Percentiles rank a stretch among this genome's conserved stretches.
Conservation (phyloP, 1,139 yeast genomes). For the Kurtzmaniella natalensis region DNA sequence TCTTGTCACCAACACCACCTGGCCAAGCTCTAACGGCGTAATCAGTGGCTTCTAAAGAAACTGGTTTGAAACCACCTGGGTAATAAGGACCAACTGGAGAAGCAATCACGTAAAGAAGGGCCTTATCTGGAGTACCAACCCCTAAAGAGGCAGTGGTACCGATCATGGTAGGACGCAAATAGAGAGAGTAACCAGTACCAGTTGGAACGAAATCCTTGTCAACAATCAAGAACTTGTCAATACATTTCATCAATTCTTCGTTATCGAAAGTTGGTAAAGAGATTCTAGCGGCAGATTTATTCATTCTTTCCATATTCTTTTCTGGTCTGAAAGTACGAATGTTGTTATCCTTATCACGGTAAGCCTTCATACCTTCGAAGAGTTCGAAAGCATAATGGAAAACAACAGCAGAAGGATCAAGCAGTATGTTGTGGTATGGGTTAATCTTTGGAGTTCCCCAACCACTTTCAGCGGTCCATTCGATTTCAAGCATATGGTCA, state of each 20-base stretch:
- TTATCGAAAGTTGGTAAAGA: slow-evolving; percentile 81
- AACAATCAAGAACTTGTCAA: slow-evolving; percentile 66
- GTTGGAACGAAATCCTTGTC: slow-evolving; percentile 79
- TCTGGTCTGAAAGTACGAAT: slow-evolving; percentile 86
- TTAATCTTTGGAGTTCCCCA: slow-evolving; percentile 85
- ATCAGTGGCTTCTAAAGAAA: slow-evolving; percentile 87
- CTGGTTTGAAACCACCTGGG: slow-evolving; percentile 91
- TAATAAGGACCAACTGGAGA: slow-evolving; percentile 96
- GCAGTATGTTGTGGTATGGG: slow-evolving; percentile 70
- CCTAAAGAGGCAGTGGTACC: slow-evolving; percentile 89
- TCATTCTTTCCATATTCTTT: slow-evolving; percentile 89
- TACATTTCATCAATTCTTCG: slow-evolving; percentile 68
- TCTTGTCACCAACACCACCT: slow-evolving; percentile 94
- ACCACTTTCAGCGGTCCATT: slow-evolving; percentile 74
- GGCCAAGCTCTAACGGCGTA: slow-evolving; percentile 98
- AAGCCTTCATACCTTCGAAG: slow-evolving; percentile 96
- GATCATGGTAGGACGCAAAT: slow-evolving; percentile 90
- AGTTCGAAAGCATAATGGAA: slow-evolving; percentile 94
- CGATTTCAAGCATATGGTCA: slow-evolving; percentile 83
- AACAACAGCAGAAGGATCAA: slow-evolving; percentile 87
- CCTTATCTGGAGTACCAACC: slow-evolving; percentile 74
- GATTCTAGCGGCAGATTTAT: slow-evolving; percentile 80
- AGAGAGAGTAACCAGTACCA: slow-evolving; percentile 83
- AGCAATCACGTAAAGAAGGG: slow-evolving; percentile 78
- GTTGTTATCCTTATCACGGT: slow-evolving; percentile 62